A percentile compares a stretch with the other conserved stretches of the same genome.
Evolutionary conservation across 352 stramenopile genomes (phyloP).

Genomic region (Phytophthora idaei): DNA sequence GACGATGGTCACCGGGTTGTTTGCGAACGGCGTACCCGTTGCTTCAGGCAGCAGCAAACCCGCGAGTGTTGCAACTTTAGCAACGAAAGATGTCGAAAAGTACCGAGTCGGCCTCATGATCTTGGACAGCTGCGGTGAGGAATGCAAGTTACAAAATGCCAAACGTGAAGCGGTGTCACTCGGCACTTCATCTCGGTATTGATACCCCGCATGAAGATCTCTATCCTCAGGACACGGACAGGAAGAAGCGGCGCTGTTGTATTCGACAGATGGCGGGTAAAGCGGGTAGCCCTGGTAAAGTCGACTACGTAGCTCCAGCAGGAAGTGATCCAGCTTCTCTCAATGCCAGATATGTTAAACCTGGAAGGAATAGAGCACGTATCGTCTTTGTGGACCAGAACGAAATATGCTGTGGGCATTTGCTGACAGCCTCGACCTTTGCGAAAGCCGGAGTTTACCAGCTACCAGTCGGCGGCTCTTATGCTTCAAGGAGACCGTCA

Average conservation of each 20-base stretch:
- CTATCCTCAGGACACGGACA: conserved; percentile 12
- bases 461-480: conserved; percentile 17
- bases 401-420: conserved; percentile 12
- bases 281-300: conserved; percentile 18
- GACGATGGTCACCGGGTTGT: conserved; percentile 41
- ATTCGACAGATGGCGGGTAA: conserved; percentile 32
- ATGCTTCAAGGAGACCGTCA: conserved; percentile 9
- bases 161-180: conserved; percentile 6
- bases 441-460: conserved; percentile 26
- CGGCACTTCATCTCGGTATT: not conserved
- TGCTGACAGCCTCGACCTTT: conserved; percentile 14
- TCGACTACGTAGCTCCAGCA: not conserved
- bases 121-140: conserved; percentile 18
- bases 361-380: conserved; percentile 3
- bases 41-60: conserved; percentile 16
- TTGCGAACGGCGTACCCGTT: conserved; percentile 32
- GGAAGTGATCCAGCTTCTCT: conserved; percentile 1
- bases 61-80: conserved; percentile 14
- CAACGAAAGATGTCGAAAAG: conserved; percentile 5
- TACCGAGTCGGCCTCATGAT: conserved; percentile 29
- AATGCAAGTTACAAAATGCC: conserved; percentile 25
- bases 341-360: not conserved
- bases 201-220: not conserved
- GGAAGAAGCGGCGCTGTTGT: conserved; percentile 16
- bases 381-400: conserved; percentile 31